phyloP scores from a whole-genome alignment of 2,329 filamentous ascomycete genomes.

The Aspergillus sp. region DNA sequence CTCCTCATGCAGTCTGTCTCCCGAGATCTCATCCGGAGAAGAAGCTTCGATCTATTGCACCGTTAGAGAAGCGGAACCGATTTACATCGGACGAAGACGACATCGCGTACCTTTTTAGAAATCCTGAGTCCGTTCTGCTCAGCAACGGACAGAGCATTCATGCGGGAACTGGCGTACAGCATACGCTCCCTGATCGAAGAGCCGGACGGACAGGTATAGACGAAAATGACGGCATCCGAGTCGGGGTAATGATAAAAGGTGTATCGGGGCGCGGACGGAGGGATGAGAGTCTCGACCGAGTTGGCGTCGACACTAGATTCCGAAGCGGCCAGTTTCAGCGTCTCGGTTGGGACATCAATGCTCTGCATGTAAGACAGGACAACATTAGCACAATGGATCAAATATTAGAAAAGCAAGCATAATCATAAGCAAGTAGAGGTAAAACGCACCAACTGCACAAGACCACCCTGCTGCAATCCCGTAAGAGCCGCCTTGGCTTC shows the following conservation, averaged over 20 bases:
- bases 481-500: constrained; percentile 46
- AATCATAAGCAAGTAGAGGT: background rate
- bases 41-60: constrained; percentile 48
- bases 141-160: constrained; percentile 46
- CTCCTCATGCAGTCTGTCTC: constrained; percentile 45
- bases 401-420: constrained; percentile 7
- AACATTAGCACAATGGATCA: constrained; percentile 13
- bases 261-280: constrained; percentile 49
- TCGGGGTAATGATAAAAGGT: constrained; percentile 51
- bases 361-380: constrained; percentile 18
- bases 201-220: constrained; percentile 55
- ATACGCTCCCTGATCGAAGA: constrained; percentile 59
- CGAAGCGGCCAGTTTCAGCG: constrained; percentile 44
- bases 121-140: constrained; percentile 50
- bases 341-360: constrained; percentile 43
- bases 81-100: constrained; percentile 1
- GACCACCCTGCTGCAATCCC: constrained; percentile 26
- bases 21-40: constrained; percentile 50
- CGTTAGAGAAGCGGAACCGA: constrained; percentile 12
- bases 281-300: constrained; percentile 42
- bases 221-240: constrained; percentile 47
- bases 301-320: constrained; percentile 37
- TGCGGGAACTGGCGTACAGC: constrained; percentile 54
- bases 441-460: constrained; percentile 45
- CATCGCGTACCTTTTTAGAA: constrained; percentile 44